Evolutionary conservation across 2,329 filamentous ascomycete genomes (phyloP), one percentile per base, ranked within the genome.

Genomic region (Orbilia quercus): DNA sequence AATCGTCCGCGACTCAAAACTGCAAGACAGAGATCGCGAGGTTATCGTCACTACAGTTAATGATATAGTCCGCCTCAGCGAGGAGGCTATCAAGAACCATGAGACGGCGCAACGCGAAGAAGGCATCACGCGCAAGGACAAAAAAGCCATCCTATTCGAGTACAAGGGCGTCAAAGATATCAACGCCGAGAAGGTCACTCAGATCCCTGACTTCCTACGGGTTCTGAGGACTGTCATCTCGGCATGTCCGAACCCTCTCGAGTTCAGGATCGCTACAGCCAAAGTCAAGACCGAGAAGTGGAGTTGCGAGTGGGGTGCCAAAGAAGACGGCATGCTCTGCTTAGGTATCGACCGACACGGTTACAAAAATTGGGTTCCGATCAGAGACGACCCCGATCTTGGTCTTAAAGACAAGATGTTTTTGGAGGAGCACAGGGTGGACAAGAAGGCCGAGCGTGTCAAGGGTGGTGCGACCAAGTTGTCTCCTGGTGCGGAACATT

Each of bases 241-340:
- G 9, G 80, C 82, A 34, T 80, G 82, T 20, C 79, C 87, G 18
- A 91, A 97, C 77, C 90, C 88, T 82, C 87, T 85, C 77, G 90
- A 86, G 48, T 99, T 97, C 82, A 89, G 93, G 20, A 87, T 99
- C 28, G 88, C 91, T 0, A 94, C 98, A 79, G 95, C 95, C 11
- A 99, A 99, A 80, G 55, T 69, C 25, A 88, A 90, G 20, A 92
- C 95, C 1, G 90, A 91, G 58, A 77, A 77, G 78, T 99, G 98
- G 81, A 91, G 89, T 47, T 97, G 92, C 79, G 84, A 91, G 23
- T 99, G 95, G 95, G 92, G 93, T 57, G 88, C 92, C 1, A 89
- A 90, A 74, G 95, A 99, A 81, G 95, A 99, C 80, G 95, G 92
- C 57, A 99, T 99, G 95, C 88, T 99, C 51, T 90, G 96, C 64